Percentiles rank a stretch among this genome's conserved stretches.
Evolutionary conservation across 1,284 basidiomycete genomes (phyloP).

Genomic region (Ustilago tritici): DNA sequence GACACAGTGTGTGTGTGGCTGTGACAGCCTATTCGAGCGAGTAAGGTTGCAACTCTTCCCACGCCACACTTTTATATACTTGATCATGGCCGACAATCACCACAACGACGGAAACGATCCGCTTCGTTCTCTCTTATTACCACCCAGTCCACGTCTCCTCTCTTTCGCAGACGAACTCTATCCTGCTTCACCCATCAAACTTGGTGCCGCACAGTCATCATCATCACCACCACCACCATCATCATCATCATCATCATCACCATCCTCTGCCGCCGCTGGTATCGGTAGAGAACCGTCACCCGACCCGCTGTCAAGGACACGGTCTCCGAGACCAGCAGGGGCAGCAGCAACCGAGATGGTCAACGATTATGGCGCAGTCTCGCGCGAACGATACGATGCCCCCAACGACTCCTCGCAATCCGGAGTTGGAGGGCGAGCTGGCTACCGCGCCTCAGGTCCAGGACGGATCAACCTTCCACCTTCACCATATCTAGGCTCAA

Average conservation of each 20-base stretch:
- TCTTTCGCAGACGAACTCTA: conserved; percentile 41
- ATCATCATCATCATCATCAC: too few species aligned
- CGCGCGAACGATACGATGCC: conserved; percentile 13
- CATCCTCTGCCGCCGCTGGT: background rate
- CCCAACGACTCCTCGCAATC: background rate
- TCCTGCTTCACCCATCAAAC: conserved; percentile 29
- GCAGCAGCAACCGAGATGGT: conserved; percentile 17
- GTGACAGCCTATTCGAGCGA: background rate
- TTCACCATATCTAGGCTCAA: conserved; percentile 24
- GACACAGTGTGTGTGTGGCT: background rate
- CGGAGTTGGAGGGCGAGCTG: conserved; percentile 4
- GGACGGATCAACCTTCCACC: conserved; percentile 45
- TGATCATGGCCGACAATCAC: conserved; percentile 22
- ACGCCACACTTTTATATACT: background rate
- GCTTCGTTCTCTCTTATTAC: conserved; percentile 28
- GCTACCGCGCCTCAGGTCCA: conserved; percentile 39
- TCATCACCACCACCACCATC: too few species aligned
- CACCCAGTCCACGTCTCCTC: conserved; percentile 41
- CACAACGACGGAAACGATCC: conserved; percentile 34
- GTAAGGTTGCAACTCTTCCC: background rate
- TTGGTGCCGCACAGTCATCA: background rate
- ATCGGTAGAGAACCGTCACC: conserved; percentile 21
- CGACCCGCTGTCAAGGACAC: conserved; percentile 28
- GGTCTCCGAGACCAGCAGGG: conserved; percentile 19
- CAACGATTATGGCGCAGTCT: conserved; percentile 30